Evolutionary conservation across 164 flowering plant species (phyloP).

Genomic region (Platanus orientalis): DNA sequence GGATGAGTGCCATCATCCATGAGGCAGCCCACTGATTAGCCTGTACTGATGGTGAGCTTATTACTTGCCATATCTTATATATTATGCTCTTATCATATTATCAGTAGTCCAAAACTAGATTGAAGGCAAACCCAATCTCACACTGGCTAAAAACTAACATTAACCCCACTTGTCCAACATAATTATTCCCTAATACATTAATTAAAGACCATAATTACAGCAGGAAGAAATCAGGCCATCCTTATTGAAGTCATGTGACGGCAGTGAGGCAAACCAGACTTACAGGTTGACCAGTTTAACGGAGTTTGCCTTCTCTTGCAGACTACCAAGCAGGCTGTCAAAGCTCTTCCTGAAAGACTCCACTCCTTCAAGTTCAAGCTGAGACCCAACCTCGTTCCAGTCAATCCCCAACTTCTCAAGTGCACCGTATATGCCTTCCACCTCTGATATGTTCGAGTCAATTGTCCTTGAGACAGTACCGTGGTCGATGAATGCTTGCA

Average conservation of each 20-base stretch:
- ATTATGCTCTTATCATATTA: too few relatives aligned
- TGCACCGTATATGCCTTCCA: slow-evolving; percentile 87
- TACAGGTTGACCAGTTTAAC: slow-evolving; percentile 64
- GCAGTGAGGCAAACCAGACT: slow-evolving; percentile 3
- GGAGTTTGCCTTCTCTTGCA: slow-evolving; percentile 86
- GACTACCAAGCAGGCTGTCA: slow-evolving; percentile 78
- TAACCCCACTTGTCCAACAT: too few relatives aligned
- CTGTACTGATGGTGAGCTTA: too few relatives aligned
- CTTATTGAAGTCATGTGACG: slow-evolving; percentile 1
- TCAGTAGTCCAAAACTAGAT: too few relatives aligned
- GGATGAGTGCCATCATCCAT: too few relatives aligned
- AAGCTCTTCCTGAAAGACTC: slow-evolving; percentile 92
- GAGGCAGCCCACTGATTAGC: too few relatives aligned
- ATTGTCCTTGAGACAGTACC: slow-evolving; percentile 86
- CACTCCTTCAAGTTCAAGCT: slow-evolving; percentile 92
- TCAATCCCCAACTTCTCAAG: slow-evolving; percentile 90
- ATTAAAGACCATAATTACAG: not conserved
- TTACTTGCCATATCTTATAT: too few relatives aligned
- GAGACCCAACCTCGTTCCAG: slow-evolving; percentile 75
- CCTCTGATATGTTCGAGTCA: slow-evolving; percentile 78
- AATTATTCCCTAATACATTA: too few relatives aligned
- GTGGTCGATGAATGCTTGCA: slow-evolving; percentile 85
- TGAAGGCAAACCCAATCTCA: too few relatives aligned
- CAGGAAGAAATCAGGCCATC: slow-evolving; percentile 6
- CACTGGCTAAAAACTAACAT: too few relatives aligned